Conservation (phyloP, 129 eudicot genomes). For the Mikania micrantha region DNA sequence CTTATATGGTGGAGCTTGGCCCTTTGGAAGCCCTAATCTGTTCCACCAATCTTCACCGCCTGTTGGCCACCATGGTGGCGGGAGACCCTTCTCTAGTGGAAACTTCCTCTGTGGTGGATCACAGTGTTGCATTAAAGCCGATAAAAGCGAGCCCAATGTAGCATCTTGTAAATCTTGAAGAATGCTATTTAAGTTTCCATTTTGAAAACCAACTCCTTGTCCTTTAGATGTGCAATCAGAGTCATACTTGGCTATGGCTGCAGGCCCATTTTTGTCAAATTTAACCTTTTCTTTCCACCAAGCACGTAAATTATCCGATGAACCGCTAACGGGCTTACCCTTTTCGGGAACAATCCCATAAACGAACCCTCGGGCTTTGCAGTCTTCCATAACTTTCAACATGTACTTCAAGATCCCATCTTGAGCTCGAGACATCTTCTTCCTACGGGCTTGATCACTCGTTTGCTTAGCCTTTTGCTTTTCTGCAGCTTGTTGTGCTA, state of each 20-base stretch:
- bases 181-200: slow-evolving; percentile 40
- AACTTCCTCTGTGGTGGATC: slow-evolving; percentile 84
- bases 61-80: slow-evolving; percentile 99
- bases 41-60: slow-evolving; percentile 92
- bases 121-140: slow-evolving; percentile 89
- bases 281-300: slow-evolving; percentile 99
- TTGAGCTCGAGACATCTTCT: slow-evolving; percentile 92
- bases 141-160: slow-evolving; percentile 83
- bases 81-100: slow-evolving; percentile 70
- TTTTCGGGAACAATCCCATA: slow-evolving; percentile 94
- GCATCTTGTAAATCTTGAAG: slow-evolving; percentile 93
- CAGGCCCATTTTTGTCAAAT: slow-evolving; percentile 89
- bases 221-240: slow-evolving; percentile 37
- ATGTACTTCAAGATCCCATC: slow-evolving; percentile 92
- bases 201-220: slow-evolving; percentile 37
- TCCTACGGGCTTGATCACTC: slow-evolving; percentile 78
- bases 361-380: slow-evolving; percentile 91
- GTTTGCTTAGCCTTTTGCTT: slow-evolving; percentile 60
- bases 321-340: slow-evolving; percentile 90
- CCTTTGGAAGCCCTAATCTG: slow-evolving; percentile 51
- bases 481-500: slow-evolving; percentile 63
- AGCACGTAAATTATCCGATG: slow-evolving; percentile 87
- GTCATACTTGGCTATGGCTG: slow-evolving; percentile 70
- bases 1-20: slow-evolving; percentile 75
- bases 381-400: slow-evolving; percentile 96